Evolutionary conservation across 495 filamentous ascomycete genomes (phyloP), one percentile per base, ranked within the genome.

Genomic region (Xanthoparmelia taractica): DNA sequence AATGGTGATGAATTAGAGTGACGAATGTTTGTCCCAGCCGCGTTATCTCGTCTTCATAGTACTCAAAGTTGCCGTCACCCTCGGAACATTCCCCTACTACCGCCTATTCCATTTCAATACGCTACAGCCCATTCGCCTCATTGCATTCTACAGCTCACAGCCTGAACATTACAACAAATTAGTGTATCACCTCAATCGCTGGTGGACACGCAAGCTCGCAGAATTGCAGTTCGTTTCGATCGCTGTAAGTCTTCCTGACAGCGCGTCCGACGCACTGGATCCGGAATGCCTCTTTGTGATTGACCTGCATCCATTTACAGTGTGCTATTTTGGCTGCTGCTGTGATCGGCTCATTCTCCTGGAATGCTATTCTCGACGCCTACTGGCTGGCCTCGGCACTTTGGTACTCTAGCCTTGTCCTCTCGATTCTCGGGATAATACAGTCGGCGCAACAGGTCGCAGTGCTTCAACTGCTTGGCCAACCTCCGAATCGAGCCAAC

Each of bases 281-380:
- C n/a, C n/a, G n/a, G n/a, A n/a, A n/a, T n/a, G n/a, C n/a, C n/a
- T n/a, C n/a, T n/a, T n/a, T n/a, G n/a, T n/a, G n/a, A n/a, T n/a
- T n/a, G n/a, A n/a, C n/a, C n/a, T n/a, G n/a, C n/a, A n/a, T n/a
- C n/a, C n/a, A n/a, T 0, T 25, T 47, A 20, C 29, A 72, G 70
- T 50, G 63, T 40, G 67, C 70, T 11, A 65, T 74, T 17, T 61
- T 74, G 10, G 68, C 69, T 13, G 72, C 69, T 13, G 71, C 70
- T 1, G 65, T 67, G 1, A 74, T 74, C 48, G 72, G 71, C 3
- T 70, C 67, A 57, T 74, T 74, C 60, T 73, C 72, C 23, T 74
- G 71, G 72, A 61, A n/a, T 47, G 40, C 57, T 3, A 37, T 58
- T 8, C 37, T 54, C 18, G 47, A 61, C 15, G 69, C 72, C 31